Conservation (phyloP, 768 basidiomycete species). For the Serendipita vermifera region DNA sequence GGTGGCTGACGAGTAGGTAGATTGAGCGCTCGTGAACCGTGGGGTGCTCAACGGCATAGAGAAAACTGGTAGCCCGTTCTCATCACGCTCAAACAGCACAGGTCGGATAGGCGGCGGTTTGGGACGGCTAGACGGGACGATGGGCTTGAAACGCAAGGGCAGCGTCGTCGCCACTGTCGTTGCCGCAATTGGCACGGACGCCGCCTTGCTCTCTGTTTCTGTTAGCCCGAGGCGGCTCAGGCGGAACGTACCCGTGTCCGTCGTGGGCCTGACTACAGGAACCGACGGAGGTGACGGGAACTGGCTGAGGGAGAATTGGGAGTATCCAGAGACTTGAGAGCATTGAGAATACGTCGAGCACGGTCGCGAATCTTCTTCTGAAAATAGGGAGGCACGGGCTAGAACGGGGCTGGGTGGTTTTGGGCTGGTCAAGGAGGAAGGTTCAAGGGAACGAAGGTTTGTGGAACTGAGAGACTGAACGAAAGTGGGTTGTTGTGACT, state of each 20-base stretch:
- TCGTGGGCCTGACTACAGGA: background rate
- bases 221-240: background rate
- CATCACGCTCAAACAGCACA: too few species aligned
- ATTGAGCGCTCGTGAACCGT: too few species aligned
- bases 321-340: background rate
- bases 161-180: too few species aligned
- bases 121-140: too few species aligned
- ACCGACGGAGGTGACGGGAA: conserved; percentile 3
- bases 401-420: background rate
- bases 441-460: background rate
- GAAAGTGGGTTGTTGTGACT: background rate
- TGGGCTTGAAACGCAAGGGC: too few species aligned
- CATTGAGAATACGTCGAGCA: background rate
- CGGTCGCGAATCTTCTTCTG: background rate
- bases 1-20: too few species aligned
- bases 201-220: background rate
- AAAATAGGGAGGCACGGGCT: background rate
- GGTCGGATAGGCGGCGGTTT: too few species aligned
- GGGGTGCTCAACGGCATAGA: too few species aligned
- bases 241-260: conserved; percentile 1
- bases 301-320: conserved; percentile 2
- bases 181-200: too few species aligned
- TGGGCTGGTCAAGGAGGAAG: background rate
- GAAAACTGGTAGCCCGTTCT: too few species aligned
- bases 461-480: background rate